Conservation (phyloP, 2,329 filamentous ascomycete genomes). For the Talaromyces verruculosus region DNA sequence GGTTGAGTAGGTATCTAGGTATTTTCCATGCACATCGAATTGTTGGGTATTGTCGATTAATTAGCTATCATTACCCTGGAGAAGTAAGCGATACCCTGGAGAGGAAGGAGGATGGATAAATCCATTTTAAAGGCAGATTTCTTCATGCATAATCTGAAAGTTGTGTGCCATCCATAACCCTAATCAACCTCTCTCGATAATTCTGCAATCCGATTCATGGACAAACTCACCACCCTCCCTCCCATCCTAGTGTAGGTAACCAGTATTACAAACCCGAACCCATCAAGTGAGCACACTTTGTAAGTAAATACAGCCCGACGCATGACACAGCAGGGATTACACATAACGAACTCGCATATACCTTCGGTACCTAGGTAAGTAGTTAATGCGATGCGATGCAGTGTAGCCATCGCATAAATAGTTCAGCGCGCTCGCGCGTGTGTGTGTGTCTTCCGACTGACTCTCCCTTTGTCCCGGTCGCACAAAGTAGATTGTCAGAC, state of each 20-base stretch:
- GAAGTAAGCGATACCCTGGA: not conserved
- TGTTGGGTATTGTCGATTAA: not conserved
- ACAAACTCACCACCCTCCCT: not conserved
- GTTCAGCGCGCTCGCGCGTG: not conserved
- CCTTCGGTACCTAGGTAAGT: too few relatives aligned
- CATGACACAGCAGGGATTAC: conserved; percentile 5
- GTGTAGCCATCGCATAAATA: not conserved
- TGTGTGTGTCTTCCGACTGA: not conserved
- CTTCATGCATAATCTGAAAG: not conserved
- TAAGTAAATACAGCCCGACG: not conserved
- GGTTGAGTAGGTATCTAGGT: not conserved
- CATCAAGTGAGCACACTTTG: not conserved
- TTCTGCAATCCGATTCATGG: not conserved
- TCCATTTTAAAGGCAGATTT: not conserved
- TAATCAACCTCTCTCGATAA: not conserved
- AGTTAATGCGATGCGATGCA: not conserved
- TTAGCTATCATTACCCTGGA: not conserved
- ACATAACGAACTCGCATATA: not conserved
- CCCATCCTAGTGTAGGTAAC: not conserved
- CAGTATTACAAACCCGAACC: not conserved
- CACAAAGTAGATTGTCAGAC: not conserved
- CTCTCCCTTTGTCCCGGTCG: not conserved
- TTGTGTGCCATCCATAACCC: not conserved
- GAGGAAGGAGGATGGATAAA: not conserved
- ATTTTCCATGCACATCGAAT: not conserved